Conservation (phyloP, 202 grass and related monocot species). For the Zoysia matrella region DNA sequence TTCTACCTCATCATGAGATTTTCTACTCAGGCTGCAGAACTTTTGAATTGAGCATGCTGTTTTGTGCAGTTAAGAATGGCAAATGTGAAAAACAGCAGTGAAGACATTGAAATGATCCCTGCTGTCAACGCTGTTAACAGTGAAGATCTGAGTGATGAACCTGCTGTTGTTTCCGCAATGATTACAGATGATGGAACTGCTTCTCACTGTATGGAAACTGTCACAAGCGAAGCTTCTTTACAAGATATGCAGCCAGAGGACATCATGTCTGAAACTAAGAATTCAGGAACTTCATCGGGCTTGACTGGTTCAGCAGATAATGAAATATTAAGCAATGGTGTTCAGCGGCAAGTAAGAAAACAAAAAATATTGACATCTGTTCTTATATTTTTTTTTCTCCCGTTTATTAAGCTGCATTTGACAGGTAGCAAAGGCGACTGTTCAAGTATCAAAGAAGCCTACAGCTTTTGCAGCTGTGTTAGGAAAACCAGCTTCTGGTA, state of each 20-base stretch:
- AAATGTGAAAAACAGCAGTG: slow-evolving; percentile 28
- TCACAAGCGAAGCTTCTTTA: slow-evolving; percentile 32
- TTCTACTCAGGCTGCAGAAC: slow-evolving; percentile 13
- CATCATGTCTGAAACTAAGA: slow-evolving; percentile 25
- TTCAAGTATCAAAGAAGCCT: slow-evolving; percentile 75
- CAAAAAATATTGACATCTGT: slow-evolving; percentile 21
- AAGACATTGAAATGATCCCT: slow-evolving; percentile 52
- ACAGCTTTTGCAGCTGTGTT: slow-evolving; percentile 89
- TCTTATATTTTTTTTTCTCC: slow-evolving; percentile 14
- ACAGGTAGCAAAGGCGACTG: slow-evolving; percentile 62
- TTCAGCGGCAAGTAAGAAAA: slow-evolving; percentile 43
- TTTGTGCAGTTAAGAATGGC: slow-evolving; percentile 51
- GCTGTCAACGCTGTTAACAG: slow-evolving; percentile 38
- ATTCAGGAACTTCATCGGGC: slow-evolving; percentile 7
- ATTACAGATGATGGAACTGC: slow-evolving; percentile 28
- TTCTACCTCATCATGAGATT: slow-evolving; percentile 17
- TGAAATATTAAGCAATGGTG: slow-evolving; percentile 38
- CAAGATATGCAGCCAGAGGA: slow-evolving; percentile 44
- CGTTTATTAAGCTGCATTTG: slow-evolving; percentile 22
- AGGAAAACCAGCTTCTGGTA: slow-evolving; percentile 66
- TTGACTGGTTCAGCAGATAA: slow-evolving; percentile 34
- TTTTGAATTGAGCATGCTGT: slow-evolving; percentile 29
- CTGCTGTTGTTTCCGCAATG: slow-evolving; percentile 43
- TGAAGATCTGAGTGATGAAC: slow-evolving; percentile 33
- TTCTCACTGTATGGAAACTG: slow-evolving; percentile 35